Evolutionary conservation across 2,329 filamentous ascomycete species (phyloP).

Genomic region (Arthroderma uncinatum): DNA sequence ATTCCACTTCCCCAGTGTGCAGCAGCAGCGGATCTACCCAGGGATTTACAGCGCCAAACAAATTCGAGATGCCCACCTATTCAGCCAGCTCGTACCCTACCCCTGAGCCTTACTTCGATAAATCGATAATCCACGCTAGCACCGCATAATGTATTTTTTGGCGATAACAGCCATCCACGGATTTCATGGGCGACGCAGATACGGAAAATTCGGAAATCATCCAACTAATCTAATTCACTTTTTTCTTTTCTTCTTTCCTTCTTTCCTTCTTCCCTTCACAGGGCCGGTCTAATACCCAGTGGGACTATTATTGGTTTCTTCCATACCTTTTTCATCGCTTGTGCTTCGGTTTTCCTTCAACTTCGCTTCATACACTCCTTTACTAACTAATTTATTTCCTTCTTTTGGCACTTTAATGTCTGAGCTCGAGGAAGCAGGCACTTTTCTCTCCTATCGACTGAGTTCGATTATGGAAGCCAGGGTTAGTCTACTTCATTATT

Average conservation of each 20-base stretch:
- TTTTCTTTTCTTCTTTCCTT: no score
- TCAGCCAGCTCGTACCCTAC: not conserved
- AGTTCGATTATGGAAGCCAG: not conserved
- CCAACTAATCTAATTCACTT: not conserved
- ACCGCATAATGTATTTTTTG: not conserved
- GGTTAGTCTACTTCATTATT: not conserved
- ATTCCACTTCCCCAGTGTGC: slow-evolving; percentile 15
- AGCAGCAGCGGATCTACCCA: slow-evolving; percentile 8
- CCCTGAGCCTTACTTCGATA: slow-evolving; percentile 3
- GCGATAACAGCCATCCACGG: not conserved
- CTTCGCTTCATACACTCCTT: not conserved
- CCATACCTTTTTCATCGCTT: not conserved
- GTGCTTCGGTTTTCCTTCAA: not conserved
- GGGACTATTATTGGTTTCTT: not conserved
- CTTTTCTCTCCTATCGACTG: not conserved
- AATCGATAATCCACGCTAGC: not conserved
- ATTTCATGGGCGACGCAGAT: not conserved
- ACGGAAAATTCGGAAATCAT: not conserved
- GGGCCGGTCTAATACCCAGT: not conserved
- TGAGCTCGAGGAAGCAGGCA: not conserved
- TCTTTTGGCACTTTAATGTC: not conserved
- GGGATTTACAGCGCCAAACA: not conserved
- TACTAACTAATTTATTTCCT: not conserved
- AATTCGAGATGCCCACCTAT: not conserved
- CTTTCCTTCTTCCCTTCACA: no score